Evolutionary conservation across 306 rosid genomes (phyloP).

Genomic region (Cucurbita pepo): DNA sequence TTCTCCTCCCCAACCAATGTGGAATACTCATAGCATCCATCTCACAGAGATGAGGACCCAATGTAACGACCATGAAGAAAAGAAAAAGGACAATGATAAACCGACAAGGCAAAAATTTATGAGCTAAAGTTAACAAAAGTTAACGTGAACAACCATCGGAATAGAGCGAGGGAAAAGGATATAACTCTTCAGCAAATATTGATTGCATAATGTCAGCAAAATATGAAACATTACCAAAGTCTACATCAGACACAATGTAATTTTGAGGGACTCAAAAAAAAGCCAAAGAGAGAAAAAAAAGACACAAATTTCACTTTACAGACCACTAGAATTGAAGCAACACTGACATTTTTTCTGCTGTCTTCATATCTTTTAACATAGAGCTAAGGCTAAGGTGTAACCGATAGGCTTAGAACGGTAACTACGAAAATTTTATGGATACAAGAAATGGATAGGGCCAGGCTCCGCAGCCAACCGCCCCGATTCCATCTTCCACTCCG

Average conservation of each 20-base stretch:
- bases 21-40: background rate
- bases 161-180: background rate
- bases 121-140: background rate
- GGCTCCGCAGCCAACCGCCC: no score
- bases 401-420: background rate
- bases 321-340: slow-evolving; percentile 6
- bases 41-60: background rate
- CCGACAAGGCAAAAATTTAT: background rate
- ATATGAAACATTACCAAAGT: background rate
- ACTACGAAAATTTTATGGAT: no score
- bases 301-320: slow-evolving; percentile 1
- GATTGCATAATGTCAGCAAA: background rate
- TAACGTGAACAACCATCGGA: background rate
- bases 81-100: background rate
- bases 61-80: background rate
- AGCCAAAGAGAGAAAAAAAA: background rate
- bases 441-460: no score
- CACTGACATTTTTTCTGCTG: slow-evolving; percentile 7
- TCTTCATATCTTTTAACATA: slow-evolving; percentile 1
- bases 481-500: no score
- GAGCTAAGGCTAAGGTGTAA: background rate
- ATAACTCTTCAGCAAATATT: background rate
- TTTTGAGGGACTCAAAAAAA: background rate
- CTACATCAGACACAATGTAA: background rate
- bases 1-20: no score